Base-by-base conservation (phyloP, 2,329 filamentous ascomycete genomes). In the Didymella sp. region DNA sequence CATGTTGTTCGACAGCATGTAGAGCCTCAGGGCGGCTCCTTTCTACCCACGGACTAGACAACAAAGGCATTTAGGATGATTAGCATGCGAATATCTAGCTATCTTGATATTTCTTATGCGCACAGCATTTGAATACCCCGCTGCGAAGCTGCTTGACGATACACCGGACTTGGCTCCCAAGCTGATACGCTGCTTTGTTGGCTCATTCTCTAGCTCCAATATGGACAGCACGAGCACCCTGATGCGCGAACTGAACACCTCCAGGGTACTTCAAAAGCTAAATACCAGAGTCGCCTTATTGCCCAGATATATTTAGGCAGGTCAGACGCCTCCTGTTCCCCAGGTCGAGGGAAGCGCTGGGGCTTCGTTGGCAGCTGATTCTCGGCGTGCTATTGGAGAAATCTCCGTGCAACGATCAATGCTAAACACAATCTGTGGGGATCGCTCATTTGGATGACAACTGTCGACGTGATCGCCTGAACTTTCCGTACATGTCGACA, bases 331-430 rank as follows among this genome's bases (percentile, higher is more conserved):
- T 44, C 38, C 42, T 46, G 41, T 54, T 40, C 60, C 60, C 59
- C 63, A 64, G 55, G 47, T 59, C 58, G 52, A 50, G 47, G 55
- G 69, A 70, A 71, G 69, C 70, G 72, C 68, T 71, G 67, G 56
- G 63, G 61, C 60, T 69, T 67, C 64, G 64, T 69, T 71, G 71
- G 66, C 66, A 67, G 60, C 47, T 61, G 62, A 61, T 63, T 58
- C 61, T 64, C 70, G 69, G 72, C 72, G 70, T 72, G 22, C 69
- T 72, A 73, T 66, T 64, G 63, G 61, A 67, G 65, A 67, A 61
- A 68, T 63, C 61, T 67, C 67, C 66, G 70, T 71, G 70, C 64
- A 62, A 69, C 69, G 60, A 63, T 62, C 62, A 67, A 68, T 64
- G 52, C 67, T 64, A 71, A 69, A 71, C 67, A 64, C 58, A 53